A percentile compares a stretch with the other conserved stretches of the same genome.
Evolutionary conservation across 345 rosid genomes (phyloP).

Genomic region (Eucalyptus polyanthemos): DNA sequence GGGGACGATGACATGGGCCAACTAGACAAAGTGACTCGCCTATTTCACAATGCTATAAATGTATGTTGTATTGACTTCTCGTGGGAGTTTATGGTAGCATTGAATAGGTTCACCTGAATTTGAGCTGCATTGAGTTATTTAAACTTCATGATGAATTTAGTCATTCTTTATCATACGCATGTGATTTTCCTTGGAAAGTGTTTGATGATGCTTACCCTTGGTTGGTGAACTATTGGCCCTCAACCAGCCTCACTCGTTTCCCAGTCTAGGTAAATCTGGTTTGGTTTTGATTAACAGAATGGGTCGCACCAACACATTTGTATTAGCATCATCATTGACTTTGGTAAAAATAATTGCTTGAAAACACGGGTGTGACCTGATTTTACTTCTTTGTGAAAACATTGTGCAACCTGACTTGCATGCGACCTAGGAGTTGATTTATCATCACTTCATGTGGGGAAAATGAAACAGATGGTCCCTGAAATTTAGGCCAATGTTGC

Average conservation of each 20-base stretch:
- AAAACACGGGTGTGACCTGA: not conserved
- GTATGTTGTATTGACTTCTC: conserved; percentile 16
- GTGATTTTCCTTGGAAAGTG: not conserved
- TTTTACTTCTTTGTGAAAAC: not conserved
- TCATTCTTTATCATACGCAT: not conserved
- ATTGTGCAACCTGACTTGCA: not conserved
- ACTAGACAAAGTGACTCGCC: conserved; percentile 54
- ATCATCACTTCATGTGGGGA: not conserved
- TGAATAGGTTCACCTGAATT: not conserved
- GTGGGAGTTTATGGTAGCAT: not conserved
- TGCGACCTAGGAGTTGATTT: not conserved
- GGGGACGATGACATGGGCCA: conserved; percentile 59
- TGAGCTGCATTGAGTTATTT: not conserved
- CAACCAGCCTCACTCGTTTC: not conserved
- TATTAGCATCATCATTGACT: not conserved
- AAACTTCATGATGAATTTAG: not conserved
- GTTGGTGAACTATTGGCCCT: not conserved
- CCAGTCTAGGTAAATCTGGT: not conserved
- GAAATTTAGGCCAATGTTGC: too few species aligned
- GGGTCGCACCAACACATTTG: not conserved
- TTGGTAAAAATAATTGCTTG: not conserved
- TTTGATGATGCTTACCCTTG: not conserved
- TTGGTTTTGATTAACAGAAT: not conserved
- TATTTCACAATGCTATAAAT: conserved; percentile 63
- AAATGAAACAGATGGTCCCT: not conserved